A percentile compares a stretch with the other conserved stretches of the same genome.
Conservation (phyloP, 345 rosid species). For the Syzygium grande region DNA sequence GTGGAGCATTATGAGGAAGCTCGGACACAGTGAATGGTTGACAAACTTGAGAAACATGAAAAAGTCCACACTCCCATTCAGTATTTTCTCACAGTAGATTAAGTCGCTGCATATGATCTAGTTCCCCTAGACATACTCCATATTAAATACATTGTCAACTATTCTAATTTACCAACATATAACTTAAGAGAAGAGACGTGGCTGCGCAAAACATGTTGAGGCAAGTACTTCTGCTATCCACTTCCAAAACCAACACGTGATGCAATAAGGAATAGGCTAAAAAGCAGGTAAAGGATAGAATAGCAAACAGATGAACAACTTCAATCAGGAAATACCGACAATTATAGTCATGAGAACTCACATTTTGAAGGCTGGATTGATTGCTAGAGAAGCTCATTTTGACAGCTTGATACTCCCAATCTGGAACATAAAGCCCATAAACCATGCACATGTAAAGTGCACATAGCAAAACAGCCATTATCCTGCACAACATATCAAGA, state of each 20-base stretch:
- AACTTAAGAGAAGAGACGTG: not conserved
- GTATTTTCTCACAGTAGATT: not conserved
- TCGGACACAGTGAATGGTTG: not conserved
- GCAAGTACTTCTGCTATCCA: not conserved
- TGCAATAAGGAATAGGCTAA: not conserved
- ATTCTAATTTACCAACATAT: not conserved
- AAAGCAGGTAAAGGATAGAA: not conserved
- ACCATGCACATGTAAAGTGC: slow-evolving; percentile 29
- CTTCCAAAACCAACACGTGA: not conserved
- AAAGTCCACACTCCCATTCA: not conserved
- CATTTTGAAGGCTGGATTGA: slow-evolving; percentile 21
- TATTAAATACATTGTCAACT: not conserved
- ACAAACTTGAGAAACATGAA: not conserved
- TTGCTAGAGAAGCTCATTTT: slow-evolving; percentile 4
- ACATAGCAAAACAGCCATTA: slow-evolving; percentile 24
- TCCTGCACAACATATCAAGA: slow-evolving; percentile 31
- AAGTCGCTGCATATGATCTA: not conserved
- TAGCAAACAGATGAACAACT: not conserved
- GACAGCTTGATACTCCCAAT: slow-evolving; percentile 42
- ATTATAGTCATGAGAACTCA: slow-evolving; percentile 11
- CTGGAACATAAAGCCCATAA: slow-evolving; percentile 50
- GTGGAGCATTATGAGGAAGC: not conserved
- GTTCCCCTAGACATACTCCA: not conserved
- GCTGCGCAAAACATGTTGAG: not conserved
- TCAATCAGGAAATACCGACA: not conserved